Evolutionary conservation across 176 grass and related monocot species (phyloP), one percentile per base, ranked within the genome.

Genomic region (Metroxylon sagu): DNA sequence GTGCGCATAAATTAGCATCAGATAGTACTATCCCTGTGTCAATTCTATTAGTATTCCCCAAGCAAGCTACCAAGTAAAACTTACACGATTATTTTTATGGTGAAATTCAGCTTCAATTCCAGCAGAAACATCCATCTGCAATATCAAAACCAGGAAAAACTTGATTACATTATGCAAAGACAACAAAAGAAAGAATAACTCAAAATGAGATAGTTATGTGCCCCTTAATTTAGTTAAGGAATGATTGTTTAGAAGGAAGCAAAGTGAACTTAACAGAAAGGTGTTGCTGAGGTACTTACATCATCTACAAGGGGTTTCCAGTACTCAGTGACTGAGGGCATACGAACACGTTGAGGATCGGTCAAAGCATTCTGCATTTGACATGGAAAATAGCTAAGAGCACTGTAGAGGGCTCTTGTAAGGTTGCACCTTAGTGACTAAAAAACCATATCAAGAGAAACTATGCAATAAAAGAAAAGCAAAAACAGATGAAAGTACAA

Each of bases 301-400:
- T 97, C 92, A 74, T 91, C 87, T 56, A 78, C 92, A 73, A 97
- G 84, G 49, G 92, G 84, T 66, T 88, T 97, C 92, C 92, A 91
- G 67, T 97, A 97, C 65, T 97, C 87, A 57, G 78, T 85, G 72
- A 97, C 76, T 56, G 73, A 80, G 27, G 87, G 87, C 84, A 80
- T 85, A 29, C 69, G 68, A 49, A 91, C 59, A 39, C 84, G 76
- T 16, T 88, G 74, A 69, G 80, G 26, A 76, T 88, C 84, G 49
- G 92, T 97, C 75, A 97, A 67, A 63, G 79, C 84, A 88, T 97
- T 80, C 91, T 96, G 63, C 71, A 78, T 28, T 15, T 67, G 51
- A 14, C 63, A 53, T 16, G 62, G 52, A 76, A 61, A 50, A 6
- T 56, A 64, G 26, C 78, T 58, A 64, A 55, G 39, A 57, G 23